Conservation (phyloP, 768 basidiomycete genomes). For the Gautieria morchelliformis region DNA sequence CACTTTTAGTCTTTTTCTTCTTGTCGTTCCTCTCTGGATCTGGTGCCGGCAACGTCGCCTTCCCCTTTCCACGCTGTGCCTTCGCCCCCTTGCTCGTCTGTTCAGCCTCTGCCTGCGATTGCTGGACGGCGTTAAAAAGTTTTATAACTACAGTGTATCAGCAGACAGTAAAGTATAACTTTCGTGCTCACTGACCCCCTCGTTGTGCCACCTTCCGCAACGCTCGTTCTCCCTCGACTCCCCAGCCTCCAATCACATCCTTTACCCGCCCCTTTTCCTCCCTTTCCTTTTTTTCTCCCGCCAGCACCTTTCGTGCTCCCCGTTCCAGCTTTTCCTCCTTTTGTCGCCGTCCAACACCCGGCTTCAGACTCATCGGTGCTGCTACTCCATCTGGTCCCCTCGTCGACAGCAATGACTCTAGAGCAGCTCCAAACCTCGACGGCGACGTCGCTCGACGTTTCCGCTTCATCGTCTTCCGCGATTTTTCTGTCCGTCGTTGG, state of each 20-base stretch:
- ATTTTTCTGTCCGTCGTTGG: slow-evolving; percentile 47
- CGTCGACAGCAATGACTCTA: slow-evolving; percentile 65
- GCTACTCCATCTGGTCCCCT: slow-evolving; percentile 46
- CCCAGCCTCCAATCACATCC: slow-evolving; percentile 21
- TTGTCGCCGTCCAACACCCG: slow-evolving; percentile 54
- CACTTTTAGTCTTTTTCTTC: slow-evolving; percentile 26
- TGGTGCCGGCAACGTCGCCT: slow-evolving; percentile 63
- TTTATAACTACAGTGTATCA: slow-evolving; percentile 51
- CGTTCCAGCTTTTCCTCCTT: slow-evolving; percentile 71
- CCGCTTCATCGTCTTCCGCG: slow-evolving; percentile 71
- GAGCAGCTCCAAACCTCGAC: slow-evolving; percentile 62
- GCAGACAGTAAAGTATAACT: not conserved
- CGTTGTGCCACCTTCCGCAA: slow-evolving; percentile 18
- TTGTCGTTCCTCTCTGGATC: slow-evolving; percentile 39
- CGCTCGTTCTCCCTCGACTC: slow-evolving; percentile 17
- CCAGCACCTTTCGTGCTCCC: slow-evolving; percentile 48
- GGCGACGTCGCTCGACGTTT: slow-evolving; percentile 74
- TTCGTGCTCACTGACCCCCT: slow-evolving; percentile 17
- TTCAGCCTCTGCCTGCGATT: slow-evolving; percentile 54
- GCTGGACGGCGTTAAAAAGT: slow-evolving; percentile 79
- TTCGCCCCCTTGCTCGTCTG: slow-evolving; percentile 49
- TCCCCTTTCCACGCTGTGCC: slow-evolving; percentile 58
- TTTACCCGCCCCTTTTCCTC: slow-evolving; percentile 16
- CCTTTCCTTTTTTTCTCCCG: slow-evolving; percentile 15
- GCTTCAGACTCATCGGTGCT: slow-evolving; percentile 70